Conservation (phyloP, 495 filamentous ascomycete species). For the Lophiotrema nucula region DNA sequence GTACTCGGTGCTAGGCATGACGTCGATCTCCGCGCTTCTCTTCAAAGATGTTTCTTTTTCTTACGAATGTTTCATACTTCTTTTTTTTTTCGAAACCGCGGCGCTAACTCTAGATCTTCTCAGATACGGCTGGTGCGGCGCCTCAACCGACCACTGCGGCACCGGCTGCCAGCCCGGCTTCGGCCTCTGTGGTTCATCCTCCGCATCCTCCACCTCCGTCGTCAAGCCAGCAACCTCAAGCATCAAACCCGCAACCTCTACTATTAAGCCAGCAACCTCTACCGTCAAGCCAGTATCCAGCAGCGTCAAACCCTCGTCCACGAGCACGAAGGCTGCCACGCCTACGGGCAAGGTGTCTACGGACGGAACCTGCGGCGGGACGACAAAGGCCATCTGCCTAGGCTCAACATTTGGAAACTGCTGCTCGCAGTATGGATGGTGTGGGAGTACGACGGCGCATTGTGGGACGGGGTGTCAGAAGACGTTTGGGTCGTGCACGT, state of each 20-base stretch:
- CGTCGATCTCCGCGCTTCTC: too few relatives aligned
- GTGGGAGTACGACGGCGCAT: slow-evolving; percentile 43
- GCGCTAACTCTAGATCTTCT: too few relatives aligned
- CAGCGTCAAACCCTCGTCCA: neutral
- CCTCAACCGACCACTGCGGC: slow-evolving; percentile 26
- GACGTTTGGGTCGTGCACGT: slow-evolving; percentile 8
- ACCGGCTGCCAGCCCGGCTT: slow-evolving; percentile 30
- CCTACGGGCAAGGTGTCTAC: slow-evolving; percentile 39
- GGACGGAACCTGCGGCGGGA: slow-evolving; percentile 54
- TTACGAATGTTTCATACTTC: too few relatives aligned
- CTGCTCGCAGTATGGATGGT: slow-evolving; percentile 48
- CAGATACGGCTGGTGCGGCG: slow-evolving; percentile 13
- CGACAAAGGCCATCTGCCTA: slow-evolving; percentile 46
- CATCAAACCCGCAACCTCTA: too few relatives aligned
- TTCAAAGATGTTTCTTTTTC: too few relatives aligned
- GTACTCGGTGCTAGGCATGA: too few relatives aligned
- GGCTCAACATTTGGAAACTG: slow-evolving; percentile 42
- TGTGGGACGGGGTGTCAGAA: slow-evolving; percentile 44
- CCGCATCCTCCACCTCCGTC: neutral
- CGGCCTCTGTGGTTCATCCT: slow-evolving; percentile 24
- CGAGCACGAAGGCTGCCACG: slow-evolving; percentile 6
- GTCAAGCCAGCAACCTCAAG: too few relatives aligned
- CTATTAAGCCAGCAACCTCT: too few relatives aligned
- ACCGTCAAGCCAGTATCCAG: too few relatives aligned
- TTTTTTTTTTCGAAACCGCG: too few relatives aligned